Percentiles rank a stretch among this genome's conserved stretches.
Conservation (phyloP, 495 filamentous ascomycete genomes). For the Penicillium daleae region DNA sequence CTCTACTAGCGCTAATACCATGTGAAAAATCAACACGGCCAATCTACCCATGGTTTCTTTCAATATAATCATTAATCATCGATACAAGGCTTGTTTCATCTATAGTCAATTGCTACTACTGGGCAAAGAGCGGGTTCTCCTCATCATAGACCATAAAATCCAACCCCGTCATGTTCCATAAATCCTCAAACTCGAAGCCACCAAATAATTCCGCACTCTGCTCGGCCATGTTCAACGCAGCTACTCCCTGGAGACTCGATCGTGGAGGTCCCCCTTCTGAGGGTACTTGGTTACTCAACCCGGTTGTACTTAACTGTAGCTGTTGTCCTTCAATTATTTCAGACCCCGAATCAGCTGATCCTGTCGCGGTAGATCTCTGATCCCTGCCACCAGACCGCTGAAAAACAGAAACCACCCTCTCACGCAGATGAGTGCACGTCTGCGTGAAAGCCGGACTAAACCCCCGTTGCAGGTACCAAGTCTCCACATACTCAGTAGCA, state of each 20-base stretch:
- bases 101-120: neutral
- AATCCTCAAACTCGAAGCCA: neutral
- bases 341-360: neutral
- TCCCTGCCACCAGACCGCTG: neutral
- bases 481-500: slow-evolving; percentile 1
- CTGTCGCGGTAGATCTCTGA: neutral
- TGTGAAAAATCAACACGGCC: too few relatives aligned
- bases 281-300: neutral
- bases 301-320: neutral
- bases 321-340: neutral
- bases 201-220: neutral
- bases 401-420: neutral
- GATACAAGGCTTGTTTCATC: neutral
- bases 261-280: neutral
- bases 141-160: slow-evolving; percentile 5
- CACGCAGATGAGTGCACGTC: neutral
- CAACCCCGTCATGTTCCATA: slow-evolving; percentile 1
- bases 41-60: neutral
- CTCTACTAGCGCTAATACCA: too few relatives aligned
- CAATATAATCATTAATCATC: neutral
- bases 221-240: neutral
- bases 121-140: slow-evolving; percentile 1
- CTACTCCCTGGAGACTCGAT: neutral
- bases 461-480: neutral
- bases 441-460: neutral